Evolutionary conservation across 176 grass and related monocot genomes (phyloP).

Genomic region (Bromus sterilis): DNA sequence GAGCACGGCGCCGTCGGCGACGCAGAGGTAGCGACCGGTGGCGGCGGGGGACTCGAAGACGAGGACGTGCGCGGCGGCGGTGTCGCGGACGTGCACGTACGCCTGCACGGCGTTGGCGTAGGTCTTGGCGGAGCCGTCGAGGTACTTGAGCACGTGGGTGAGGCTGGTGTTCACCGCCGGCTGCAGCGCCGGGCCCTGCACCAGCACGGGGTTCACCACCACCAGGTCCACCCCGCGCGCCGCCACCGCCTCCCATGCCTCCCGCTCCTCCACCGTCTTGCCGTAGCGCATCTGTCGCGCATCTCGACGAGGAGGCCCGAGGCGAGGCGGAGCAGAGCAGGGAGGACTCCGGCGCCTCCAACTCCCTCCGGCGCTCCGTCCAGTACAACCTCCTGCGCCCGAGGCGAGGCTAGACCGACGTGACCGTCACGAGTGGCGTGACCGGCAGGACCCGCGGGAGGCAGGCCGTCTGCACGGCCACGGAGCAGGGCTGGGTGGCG

Average conservation of each 20-base stretch:
- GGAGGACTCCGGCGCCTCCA: no score
- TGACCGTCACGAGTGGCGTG: no score
- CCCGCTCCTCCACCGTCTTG: slow-evolving; percentile 75
- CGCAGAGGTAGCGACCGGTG: slow-evolving; percentile 13
- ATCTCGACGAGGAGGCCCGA: no score
- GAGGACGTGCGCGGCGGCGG: slow-evolving; percentile 62
- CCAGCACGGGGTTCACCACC: slow-evolving; percentile 82
- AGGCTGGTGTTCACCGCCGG: slow-evolving; percentile 74
- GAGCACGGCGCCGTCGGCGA: not conserved
- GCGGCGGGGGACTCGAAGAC: slow-evolving; percentile 62
- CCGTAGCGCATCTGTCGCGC: no score
- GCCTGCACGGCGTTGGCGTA: slow-evolving; percentile 92
- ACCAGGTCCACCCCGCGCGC: slow-evolving; percentile 56
- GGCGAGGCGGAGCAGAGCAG: no score
- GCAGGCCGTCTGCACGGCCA: no score
- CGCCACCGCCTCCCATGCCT: slow-evolving; percentile 48
- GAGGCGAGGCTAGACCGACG: no score
- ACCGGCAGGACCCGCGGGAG: no score
- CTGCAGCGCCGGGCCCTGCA: slow-evolving; percentile 79
- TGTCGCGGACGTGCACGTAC: slow-evolving; percentile 92
- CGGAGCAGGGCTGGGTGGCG: no score
- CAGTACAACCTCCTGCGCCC: no score
- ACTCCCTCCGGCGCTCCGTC: no score
- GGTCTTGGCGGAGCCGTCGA: slow-evolving; percentile 62
- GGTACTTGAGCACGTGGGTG: slow-evolving; percentile 81